Evolutionary conservation across 345 rosid species (phyloP).

Genomic region (Rubroshorea leprosula): DNA sequence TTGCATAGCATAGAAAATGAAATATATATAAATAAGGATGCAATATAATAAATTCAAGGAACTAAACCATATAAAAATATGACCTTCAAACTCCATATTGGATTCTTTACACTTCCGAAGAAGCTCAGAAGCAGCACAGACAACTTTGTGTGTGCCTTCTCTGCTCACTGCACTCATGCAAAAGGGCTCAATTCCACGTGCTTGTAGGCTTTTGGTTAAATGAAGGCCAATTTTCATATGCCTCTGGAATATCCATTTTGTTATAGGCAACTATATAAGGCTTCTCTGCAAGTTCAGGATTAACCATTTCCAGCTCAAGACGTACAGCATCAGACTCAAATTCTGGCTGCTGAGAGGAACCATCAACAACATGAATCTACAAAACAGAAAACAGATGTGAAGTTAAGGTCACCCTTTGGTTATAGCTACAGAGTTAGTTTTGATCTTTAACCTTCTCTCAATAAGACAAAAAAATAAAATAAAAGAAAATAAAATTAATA

Average conservation of each 20-base stretch:
- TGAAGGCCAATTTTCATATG: constrained; percentile 62
- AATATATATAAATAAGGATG: constrained; percentile 3
- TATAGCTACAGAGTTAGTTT: background rate
- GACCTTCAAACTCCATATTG: constrained; percentile 55
- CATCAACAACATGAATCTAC: constrained; percentile 90
- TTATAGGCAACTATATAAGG: constrained; percentile 76
- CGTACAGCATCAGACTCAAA: constrained; percentile 90
- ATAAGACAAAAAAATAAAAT: background rate
- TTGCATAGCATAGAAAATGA: background rate
- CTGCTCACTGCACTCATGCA: constrained; percentile 81
- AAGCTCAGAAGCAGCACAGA: constrained; percentile 58
- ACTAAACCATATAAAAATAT: constrained; percentile 7
- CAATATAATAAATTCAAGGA: background rate
- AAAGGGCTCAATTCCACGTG: constrained; percentile 60
- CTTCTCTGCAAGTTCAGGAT: constrained; percentile 78
- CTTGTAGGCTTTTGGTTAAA: constrained; percentile 61
- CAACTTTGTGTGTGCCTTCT: constrained; percentile 77
- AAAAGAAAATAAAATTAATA: too few species aligned
- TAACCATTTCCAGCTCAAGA: constrained; percentile 85
- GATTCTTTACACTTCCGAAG: constrained; percentile 46
- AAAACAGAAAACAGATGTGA: constrained; percentile 16
- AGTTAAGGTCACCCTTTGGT: background rate
- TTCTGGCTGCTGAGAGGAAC: constrained; percentile 76
- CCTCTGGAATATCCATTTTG: constrained; percentile 94
- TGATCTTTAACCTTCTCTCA: background rate